Conservation (phyloP, 257 asterid genomes). For the Cinchona pubescens region DNA sequence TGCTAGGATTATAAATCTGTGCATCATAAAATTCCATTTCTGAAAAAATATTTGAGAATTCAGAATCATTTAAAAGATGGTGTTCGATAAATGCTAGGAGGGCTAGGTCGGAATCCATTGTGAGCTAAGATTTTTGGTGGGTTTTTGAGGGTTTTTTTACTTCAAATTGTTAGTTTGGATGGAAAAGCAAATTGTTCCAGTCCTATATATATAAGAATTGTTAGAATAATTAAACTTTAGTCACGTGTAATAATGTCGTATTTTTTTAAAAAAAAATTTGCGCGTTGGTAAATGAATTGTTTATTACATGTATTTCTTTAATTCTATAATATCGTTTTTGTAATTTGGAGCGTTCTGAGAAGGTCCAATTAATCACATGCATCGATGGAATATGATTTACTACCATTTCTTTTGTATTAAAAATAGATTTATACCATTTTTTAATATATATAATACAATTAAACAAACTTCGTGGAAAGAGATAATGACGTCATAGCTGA, state of each 20-base stretch:
- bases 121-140: constrained; percentile 8
- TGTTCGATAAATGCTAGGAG: neutral
- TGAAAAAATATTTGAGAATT: neutral
- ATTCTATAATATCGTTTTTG: neutral
- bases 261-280: no score
- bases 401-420: neutral
- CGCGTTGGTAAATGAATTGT: neutral
- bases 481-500: neutral
- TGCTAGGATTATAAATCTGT: neutral
- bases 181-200: neutral
- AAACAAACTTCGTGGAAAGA: neutral
- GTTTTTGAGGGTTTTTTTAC: neutral
- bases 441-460: no score
- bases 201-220: neutral
- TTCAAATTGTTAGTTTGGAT: neutral
- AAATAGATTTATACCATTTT: neutral
- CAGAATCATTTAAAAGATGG: neutral
- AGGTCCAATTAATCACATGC: neutral
- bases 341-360: neutral
- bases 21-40: neutral
- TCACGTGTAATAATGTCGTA: neutral
- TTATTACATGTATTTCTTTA: neutral
- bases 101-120: constrained; percentile 11
- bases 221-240: neutral
- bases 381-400: neutral